A percentile compares a stretch with the other conserved stretches of the same genome.
phyloP scores from a whole-genome alignment of 2,329 filamentous ascomycete genomes.

The Ophiosphaerella narmari region DNA sequence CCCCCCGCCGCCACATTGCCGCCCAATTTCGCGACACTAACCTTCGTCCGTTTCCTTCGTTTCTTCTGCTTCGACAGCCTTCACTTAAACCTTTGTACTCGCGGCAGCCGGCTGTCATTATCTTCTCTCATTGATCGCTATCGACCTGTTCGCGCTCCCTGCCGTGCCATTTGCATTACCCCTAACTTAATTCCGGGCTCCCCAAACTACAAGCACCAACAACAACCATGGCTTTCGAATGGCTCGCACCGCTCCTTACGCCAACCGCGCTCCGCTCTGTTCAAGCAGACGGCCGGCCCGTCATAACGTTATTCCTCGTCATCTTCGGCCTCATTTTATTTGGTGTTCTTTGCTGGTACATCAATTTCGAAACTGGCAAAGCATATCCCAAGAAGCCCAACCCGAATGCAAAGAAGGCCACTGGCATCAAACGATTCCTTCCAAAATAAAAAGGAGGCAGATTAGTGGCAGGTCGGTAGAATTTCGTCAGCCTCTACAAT shows the following conservation, averaged over 20 bases:
- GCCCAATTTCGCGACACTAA: conserved; percentile 13
- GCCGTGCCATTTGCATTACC: neutral
- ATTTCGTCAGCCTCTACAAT: too few relatives aligned
- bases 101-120: conserved; percentile 30
- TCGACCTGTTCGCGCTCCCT: too few relatives aligned
- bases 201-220: neutral
- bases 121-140: neutral
- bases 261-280: conserved; percentile 38
- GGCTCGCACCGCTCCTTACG: conserved; percentile 38
- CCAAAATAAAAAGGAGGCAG: conserved; percentile 14
- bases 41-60: conserved; percentile 11
- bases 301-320: conserved; percentile 82
- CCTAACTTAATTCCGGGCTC: neutral
- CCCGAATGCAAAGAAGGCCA: conserved; percentile 31
- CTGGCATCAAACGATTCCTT: conserved; percentile 24
- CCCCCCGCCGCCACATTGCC: conserved; percentile 16
- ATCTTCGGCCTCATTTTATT: conserved; percentile 65
- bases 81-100: conserved; percentile 4
- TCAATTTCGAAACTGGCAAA: conserved; percentile 36
- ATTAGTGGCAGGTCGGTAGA: neutral
- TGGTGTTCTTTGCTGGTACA: conserved; percentile 31
- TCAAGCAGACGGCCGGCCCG: conserved; percentile 71
- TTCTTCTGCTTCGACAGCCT: conserved; percentile 15
- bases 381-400: conserved; percentile 34
- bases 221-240: conserved; percentile 33